A percentile compares a stretch with the other conserved stretches of the same genome.
phyloP scores from a whole-genome alignment of 2,329 filamentous ascomycete species.

The Xylaria sp. region DNA sequence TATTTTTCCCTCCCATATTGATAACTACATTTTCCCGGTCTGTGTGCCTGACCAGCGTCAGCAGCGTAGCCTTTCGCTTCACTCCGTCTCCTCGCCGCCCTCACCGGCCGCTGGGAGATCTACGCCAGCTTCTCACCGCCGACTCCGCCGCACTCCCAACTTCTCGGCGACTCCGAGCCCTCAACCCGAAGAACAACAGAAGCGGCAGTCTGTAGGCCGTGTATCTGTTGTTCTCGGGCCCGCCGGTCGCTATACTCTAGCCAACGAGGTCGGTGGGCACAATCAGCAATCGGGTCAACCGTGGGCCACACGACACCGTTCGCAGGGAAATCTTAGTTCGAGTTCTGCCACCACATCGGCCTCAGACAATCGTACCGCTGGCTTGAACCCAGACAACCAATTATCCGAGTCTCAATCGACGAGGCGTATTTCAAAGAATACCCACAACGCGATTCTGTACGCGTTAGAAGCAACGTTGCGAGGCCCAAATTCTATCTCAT shows the following conservation, averaged over 20 bases:
- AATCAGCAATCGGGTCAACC: constrained; percentile 26
- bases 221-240: constrained; percentile 46
- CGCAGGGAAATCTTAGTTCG: constrained; percentile 43
- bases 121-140: constrained; percentile 43
- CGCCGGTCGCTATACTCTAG: constrained; percentile 34
- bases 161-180: constrained; percentile 43
- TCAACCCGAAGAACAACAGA: constrained; percentile 27
- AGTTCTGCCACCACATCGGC: constrained; percentile 38
- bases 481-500: constrained; percentile 74
- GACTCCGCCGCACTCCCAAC: constrained; percentile 48
- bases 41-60: constrained; percentile 38
- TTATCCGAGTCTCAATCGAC: constrained; percentile 41
- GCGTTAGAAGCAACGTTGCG: constrained; percentile 86
- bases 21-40: constrained; percentile 45
- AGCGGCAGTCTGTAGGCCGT: constrained; percentile 25
- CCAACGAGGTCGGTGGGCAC: constrained; percentile 29
- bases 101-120: constrained; percentile 29
- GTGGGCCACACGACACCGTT: constrained; percentile 36
- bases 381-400: constrained; percentile 31
- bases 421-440: constrained; percentile 71
- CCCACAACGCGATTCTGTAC: constrained; percentile 85
- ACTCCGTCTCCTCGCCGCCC: constrained; percentile 6
- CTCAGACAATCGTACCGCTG: constrained; percentile 25
- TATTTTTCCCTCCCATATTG: constrained; percentile 36
- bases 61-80: constrained; percentile 29